phyloP scores from a whole-genome alignment of 345 rosid genomes.

The Eucalyptus brandiana region DNA sequence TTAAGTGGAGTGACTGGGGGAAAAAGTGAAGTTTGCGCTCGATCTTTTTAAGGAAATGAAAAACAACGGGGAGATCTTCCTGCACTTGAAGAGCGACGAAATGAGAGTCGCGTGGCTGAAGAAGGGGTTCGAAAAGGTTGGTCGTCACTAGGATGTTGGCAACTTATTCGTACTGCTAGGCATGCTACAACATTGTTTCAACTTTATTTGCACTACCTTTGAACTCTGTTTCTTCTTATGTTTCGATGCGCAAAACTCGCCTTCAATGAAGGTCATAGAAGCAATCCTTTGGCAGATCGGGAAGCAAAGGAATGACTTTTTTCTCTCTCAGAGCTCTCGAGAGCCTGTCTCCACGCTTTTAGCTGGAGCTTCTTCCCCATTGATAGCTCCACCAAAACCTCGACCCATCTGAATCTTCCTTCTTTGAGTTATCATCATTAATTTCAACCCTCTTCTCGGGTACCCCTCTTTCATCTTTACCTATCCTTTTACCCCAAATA shows the following conservation, averaged over 20 bases:
- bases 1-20: not conserved
- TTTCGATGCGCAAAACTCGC: not conserved
- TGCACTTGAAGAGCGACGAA: not conserved
- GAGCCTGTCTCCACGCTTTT: not conserved
- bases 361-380: not conserved
- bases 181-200: not conserved
- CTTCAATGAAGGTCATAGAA: not conserved
- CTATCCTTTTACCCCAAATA: not conserved
- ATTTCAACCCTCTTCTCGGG: not conserved
- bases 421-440: not conserved
- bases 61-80: not conserved
- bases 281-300: not conserved
- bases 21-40: not conserved
- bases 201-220: not conserved
- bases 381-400: not conserved
- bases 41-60: not conserved
- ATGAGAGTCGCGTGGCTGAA: not conserved
- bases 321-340: not conserved
- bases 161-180: not conserved
- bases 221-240: not conserved
- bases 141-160: not conserved
- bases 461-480: not conserved
- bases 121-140: not conserved
- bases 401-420: not conserved
- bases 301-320: not conserved